phyloP scores from a whole-genome alignment of 192 early-diverging fungal species.

The Backusella morwellensis region DNA sequence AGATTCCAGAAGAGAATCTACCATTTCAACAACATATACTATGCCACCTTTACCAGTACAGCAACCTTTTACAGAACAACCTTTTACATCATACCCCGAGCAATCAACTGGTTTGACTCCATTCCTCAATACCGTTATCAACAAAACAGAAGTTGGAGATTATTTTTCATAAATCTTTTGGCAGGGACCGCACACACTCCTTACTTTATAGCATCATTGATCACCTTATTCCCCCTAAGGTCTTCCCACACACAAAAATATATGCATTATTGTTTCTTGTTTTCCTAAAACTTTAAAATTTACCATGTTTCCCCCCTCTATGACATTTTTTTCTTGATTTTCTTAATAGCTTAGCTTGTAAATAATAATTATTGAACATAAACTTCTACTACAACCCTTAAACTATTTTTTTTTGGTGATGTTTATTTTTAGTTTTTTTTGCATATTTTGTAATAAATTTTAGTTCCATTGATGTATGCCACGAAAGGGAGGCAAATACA shows the following conservation, averaged over 20 bases:
- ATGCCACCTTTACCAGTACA: not conserved
- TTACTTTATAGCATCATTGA: not conserved
- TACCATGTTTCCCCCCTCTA: not conserved
- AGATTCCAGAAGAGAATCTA: not conserved
- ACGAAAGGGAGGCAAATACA: not conserved
- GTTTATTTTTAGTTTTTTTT: not conserved
- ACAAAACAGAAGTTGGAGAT: not conserved
- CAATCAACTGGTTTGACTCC: conserved; percentile 16
- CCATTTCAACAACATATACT: not conserved
- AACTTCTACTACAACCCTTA: not conserved
- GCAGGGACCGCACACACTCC: not conserved
- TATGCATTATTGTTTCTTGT: not conserved
- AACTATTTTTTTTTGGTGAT: not conserved
- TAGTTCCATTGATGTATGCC: not conserved
- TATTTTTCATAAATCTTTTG: not conserved
- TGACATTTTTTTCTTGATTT: not conserved
- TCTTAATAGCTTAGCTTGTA: not conserved
- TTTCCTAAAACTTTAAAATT: not conserved
- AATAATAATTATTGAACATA: not conserved
- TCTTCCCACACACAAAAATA: not conserved
- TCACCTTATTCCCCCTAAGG: not conserved
- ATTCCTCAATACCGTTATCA: conserved; percentile 8
- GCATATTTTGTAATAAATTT: not conserved
- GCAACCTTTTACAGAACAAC: not conserved
- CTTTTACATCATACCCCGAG: not conserved